Evolutionary conservation across 148 eudicot genomes (phyloP).

Genomic region (Chenopodium album): DNA sequence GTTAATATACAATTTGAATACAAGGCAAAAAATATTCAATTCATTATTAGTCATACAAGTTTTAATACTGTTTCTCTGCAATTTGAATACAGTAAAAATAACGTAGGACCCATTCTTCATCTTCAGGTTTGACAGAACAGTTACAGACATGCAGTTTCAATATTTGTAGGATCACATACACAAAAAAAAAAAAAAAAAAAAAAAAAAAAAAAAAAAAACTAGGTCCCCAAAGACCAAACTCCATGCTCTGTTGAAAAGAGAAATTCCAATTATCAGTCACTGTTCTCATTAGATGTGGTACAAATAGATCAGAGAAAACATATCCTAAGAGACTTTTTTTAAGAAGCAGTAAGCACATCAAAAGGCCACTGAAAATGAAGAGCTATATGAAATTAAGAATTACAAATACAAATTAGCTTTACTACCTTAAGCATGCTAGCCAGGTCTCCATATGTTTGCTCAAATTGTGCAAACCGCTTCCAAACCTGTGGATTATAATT

Average conservation of each 20-base stretch:
- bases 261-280: not conserved
- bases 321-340: not conserved
- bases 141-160: too few relatives aligned
- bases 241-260: not conserved
- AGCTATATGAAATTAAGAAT: not conserved
- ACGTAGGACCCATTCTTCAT: not conserved
- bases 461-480: constrained; percentile 89
- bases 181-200: too few relatives aligned
- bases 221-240: not conserved
- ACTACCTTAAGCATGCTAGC: constrained; percentile 95
- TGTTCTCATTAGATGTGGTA: not conserved
- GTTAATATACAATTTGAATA: not conserved
- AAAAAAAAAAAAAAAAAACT: too few relatives aligned
- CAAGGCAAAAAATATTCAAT: not conserved
- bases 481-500: constrained; percentile 59
- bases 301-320: not conserved
- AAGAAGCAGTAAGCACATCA: not conserved
- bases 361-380: not conserved
- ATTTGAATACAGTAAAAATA: not conserved
- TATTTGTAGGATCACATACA: not conserved
- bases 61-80: not conserved
- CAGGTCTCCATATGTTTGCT: constrained; percentile 98
- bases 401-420: not conserved
- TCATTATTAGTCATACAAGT: not conserved
- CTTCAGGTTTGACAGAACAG: not conserved